A percentile compares a stretch with the other conserved stretches of the same genome.
phyloP scores from a whole-genome alignment of 352 stramenopile genomes.

The Pythium sukuiense region DNA sequence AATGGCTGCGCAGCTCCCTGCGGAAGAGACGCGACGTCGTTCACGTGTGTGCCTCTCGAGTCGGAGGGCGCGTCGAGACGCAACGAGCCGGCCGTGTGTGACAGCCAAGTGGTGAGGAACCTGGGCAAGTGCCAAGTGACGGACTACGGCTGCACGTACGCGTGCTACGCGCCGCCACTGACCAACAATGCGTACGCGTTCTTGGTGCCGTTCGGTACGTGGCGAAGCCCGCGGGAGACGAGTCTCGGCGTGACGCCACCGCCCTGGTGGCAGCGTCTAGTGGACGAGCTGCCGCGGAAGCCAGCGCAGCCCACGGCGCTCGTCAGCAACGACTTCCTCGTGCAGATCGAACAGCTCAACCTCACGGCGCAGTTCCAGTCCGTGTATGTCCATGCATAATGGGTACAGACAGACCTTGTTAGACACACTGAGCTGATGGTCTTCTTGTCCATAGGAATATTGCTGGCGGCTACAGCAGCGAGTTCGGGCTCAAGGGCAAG shows the following conservation, averaged over 20 bases:
- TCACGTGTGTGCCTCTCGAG: neutral
- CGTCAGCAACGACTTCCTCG: neutral
- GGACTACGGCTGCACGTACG: constrained; percentile 3
- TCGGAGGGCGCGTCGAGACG: neutral
- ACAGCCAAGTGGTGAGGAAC: neutral
- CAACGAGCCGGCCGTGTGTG: neutral
- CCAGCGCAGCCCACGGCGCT: neutral
- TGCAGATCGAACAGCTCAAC: constrained; percentile 2
- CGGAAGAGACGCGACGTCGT: neutral
- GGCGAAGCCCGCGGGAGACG: neutral
- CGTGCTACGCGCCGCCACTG: neutral
- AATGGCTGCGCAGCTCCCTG: neutral
- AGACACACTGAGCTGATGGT: neutral
- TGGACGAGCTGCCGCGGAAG: neutral
- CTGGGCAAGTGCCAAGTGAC: constrained; percentile 1
- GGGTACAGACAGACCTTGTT: neutral
- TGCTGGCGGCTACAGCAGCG: constrained; percentile 16
- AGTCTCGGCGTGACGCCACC: neutral
- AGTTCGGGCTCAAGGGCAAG: constrained; percentile 15
- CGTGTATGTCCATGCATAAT: neutral
- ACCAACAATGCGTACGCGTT: constrained; percentile 1
- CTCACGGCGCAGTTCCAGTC: constrained; percentile 1
- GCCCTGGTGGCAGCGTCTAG: neutral
- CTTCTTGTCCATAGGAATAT: neutral
- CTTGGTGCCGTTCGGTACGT: neutral